Conservation (phyloP, 169 alveolate genomes). For the Plasmodium fragile region DNA sequence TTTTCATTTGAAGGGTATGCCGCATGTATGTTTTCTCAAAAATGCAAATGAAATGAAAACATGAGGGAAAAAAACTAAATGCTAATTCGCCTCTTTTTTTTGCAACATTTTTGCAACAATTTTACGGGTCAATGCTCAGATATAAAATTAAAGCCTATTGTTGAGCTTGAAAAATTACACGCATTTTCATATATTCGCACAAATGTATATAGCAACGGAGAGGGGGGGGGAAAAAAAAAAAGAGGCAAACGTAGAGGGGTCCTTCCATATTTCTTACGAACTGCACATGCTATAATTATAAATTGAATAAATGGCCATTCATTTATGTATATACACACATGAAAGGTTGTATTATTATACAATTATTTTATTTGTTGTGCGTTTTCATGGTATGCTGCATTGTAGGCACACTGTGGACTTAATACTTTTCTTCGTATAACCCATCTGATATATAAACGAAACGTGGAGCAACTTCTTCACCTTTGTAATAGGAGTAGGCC, state of each 20-base stretch:
- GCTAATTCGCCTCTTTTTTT: neutral
- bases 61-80: neutral
- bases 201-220: neutral
- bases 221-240: neutral
- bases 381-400: neutral
- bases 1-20: neutral
- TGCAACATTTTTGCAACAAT: neutral
- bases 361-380: neutral
- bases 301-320: conserved; percentile 25
- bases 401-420: neutral
- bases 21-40: neutral
- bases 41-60: neutral
- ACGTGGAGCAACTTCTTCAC: conserved; percentile 94
- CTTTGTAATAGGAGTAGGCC: conserved; percentile 93
- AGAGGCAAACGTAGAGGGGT: neutral
- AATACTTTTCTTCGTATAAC: conserved; percentile 92
- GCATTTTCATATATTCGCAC: neutral
- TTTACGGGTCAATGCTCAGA: neutral
- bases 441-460: conserved; percentile 93
- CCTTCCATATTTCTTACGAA: neutral
- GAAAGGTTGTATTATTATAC: neutral
- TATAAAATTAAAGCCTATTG: neutral
- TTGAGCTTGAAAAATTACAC: neutral
- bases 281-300: conserved; percentile 1
- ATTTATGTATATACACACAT: neutral